phyloP scores from a whole-genome alignment of 106 monocot genomes.

The Dendrobium catenatum region DNA sequence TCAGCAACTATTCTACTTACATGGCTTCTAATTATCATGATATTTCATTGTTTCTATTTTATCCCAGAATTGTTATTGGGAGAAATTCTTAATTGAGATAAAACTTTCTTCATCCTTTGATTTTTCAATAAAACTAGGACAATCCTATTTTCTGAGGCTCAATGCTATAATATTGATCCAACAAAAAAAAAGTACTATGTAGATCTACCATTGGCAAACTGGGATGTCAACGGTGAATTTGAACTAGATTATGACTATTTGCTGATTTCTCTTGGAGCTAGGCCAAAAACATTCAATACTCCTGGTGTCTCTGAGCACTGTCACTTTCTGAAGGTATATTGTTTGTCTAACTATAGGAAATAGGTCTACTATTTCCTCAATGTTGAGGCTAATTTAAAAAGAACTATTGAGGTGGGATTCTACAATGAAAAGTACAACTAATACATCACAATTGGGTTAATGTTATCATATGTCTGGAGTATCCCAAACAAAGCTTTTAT shows the following conservation, averaged over 20 bases:
- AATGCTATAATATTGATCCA: slow-evolving; percentile 83
- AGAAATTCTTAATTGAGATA: neutral
- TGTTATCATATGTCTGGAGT: neutral
- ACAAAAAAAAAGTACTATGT: slow-evolving; percentile 61
- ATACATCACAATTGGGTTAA: neutral
- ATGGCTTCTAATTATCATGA: neutral
- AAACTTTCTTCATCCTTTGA: neutral
- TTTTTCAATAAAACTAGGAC: slow-evolving; percentile 52
- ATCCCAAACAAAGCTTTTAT: neutral
- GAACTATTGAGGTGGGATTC: no score
- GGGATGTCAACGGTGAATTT: slow-evolving; percentile 83
- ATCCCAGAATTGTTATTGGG: neutral
- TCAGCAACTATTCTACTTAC: neutral
- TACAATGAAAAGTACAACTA: neutral
- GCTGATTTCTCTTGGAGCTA: slow-evolving; percentile 73
- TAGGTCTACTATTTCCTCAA: neutral
- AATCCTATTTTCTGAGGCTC: slow-evolving; percentile 76
- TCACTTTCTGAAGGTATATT: slow-evolving; percentile 80
- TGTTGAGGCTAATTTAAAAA: neutral
- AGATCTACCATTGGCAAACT: slow-evolving; percentile 50
- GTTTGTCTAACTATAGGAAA: neutral
- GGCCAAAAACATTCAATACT: slow-evolving; percentile 85
- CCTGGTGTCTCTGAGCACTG: slow-evolving; percentile 89
- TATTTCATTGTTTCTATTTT: neutral
- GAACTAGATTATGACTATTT: slow-evolving; percentile 87